These are phyloP conservation scores for Blastobotrys apis DNA, from an alignment of 1,139 yeast species.

Conservation along the genomic window DNA sequence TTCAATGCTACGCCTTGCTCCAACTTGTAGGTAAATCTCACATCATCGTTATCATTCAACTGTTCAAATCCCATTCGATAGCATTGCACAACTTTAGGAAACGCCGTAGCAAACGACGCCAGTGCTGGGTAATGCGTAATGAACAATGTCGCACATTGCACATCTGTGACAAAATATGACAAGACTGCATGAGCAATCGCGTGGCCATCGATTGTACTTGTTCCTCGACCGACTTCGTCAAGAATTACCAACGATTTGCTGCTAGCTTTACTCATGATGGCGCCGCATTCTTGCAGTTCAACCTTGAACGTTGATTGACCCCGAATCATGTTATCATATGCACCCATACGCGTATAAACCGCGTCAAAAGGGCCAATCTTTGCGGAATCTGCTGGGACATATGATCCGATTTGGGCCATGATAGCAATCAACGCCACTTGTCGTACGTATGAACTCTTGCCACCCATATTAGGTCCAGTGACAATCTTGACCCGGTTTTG, in stretches of 20 bases:
- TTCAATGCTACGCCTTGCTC: conserved; percentile 33
- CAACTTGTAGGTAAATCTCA: conserved; percentile 33
- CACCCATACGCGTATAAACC: conserved; percentile 57
- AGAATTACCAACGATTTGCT: conserved; percentile 52
- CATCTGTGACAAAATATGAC: conserved; percentile 49
- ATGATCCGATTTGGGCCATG: conserved; percentile 88
- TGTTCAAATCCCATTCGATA: conserved; percentile 75
- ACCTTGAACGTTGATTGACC: conserved; percentile 77
- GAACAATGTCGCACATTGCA: conserved; percentile 60
- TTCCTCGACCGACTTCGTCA: conserved; percentile 69
- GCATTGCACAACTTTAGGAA: conserved; percentile 44
- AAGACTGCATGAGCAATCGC: conserved; percentile 79
- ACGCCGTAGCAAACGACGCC: conserved; percentile 43
- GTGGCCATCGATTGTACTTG: conserved; percentile 87
- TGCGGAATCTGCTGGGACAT: conserved; percentile 63
- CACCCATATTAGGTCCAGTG: conserved; percentile 98
- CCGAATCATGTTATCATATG: conserved; percentile 60
- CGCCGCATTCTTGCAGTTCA: conserved; percentile 63
- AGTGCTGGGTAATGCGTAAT: conserved; percentile 87
- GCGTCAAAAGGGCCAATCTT: conserved; percentile 56
- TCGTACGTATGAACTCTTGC: conserved; percentile 84
- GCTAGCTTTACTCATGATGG: conserved; percentile 49
- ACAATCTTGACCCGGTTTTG: conserved; percentile 50
- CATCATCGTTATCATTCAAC: conserved; percentile 23
- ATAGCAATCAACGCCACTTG: conserved; percentile 84